Conservation (phyloP, 306 rosid species). For the Ochetophila trinervis region DNA sequence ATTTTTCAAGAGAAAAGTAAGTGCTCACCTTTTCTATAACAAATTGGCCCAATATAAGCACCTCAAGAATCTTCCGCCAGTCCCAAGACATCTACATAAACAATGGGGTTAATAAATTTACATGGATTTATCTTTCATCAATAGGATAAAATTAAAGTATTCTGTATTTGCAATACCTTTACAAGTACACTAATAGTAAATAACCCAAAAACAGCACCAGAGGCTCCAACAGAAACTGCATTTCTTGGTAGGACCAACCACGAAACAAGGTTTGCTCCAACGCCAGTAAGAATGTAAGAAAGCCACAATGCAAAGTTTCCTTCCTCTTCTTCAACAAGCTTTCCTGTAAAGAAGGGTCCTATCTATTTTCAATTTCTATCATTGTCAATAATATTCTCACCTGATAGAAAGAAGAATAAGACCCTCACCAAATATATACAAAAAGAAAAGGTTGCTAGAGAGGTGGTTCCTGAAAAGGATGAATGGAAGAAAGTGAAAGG, state of each 20-base stretch:
- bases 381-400: background rate
- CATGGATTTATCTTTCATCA: background rate
- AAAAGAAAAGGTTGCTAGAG: constrained; percentile 95
- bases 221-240: constrained; percentile 91
- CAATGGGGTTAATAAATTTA: constrained; percentile 7
- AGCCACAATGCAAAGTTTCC: constrained; percentile 91
- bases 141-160: background rate
- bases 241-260: constrained; percentile 91
- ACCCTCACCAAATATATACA: constrained; percentile 87
- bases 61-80: constrained; percentile 99
- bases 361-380: constrained; percentile 7
- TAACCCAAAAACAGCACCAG: constrained; percentile 95
- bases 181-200: constrained; percentile 88
- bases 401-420: constrained; percentile 17
- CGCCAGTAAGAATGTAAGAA: constrained; percentile 83
- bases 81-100: constrained; percentile 86
- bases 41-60: constrained; percentile 93
- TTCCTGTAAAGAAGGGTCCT: constrained; percentile 46
- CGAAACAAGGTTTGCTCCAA: constrained; percentile 91
- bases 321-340: constrained; percentile 98
- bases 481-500: constrained; percentile 19
- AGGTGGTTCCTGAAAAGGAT: constrained; percentile 83
- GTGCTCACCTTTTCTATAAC: constrained; percentile 76
- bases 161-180: constrained; percentile 49
- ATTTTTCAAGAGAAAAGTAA: background rate